Evolutionary conservation across 2,329 filamentous ascomycete species (phyloP), one percentile per base, ranked within the genome.

Genomic region (Hypoxylon rubiginosum): DNA sequence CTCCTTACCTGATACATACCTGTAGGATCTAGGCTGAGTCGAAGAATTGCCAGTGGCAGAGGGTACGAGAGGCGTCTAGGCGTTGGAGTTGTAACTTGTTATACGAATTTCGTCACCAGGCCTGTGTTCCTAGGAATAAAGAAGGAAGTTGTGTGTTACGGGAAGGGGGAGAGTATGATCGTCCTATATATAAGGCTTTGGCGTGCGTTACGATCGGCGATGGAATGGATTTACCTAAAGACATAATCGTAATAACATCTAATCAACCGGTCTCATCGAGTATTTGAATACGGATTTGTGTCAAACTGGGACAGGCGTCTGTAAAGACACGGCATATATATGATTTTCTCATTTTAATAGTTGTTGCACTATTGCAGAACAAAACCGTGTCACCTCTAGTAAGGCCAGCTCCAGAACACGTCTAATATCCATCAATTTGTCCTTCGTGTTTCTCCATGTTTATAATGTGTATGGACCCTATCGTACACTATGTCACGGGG

Each of bases 341-440:
- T 43, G 8, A 30, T 55, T 61, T 50, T 63, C 24, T 43, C 51
- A 62, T 60, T 62, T 67, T 32, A 45, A 58, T 57, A 13, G 26
- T 7, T 28, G 26, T 66, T 63, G 50, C 8, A 28, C 13, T 49
- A 17, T 60, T 28, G 48, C 45, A 50, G 39, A 67, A 51, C 55
- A 63, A 64, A 51, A 60, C 32, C 17, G 60, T 49, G 30, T 52
- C 26, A 54, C 64, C 60, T 64, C 67, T 69, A 54, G 61, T 28
- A 69, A 67, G 61, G 67, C 56, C 58, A 60, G 39, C 58, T 51
- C 58, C 52, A 60, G 49, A 60, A 64, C 56, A 51, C 60, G 56
- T 46, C 48, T 62, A 54, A 60, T 69, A 69, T 64, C 67, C 63
- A 64, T 67, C 52, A 54, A 34, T 43, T 48, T 26, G n/a, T 17